Evolutionary conservation across 371 early-diverging fungal species (phyloP).

Genomic region (Chytridium lagenaria): DNA sequence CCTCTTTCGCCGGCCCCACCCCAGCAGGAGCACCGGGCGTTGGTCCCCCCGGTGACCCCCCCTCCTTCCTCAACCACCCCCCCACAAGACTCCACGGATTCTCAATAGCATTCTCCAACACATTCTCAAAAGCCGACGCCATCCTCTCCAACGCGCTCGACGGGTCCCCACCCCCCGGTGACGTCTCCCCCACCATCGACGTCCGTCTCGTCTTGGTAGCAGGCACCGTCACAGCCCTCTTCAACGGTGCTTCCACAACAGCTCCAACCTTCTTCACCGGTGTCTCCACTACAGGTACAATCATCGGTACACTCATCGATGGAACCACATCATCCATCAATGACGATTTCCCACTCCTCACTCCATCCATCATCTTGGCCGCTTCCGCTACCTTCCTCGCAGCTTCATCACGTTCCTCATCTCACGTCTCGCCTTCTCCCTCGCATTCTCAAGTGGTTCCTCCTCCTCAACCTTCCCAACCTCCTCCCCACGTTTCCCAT

Average conservation of each 20-base stretch:
- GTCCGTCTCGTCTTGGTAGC: background rate
- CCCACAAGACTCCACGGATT: slow-evolving; percentile 30
- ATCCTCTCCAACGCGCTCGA: slow-evolving; percentile 23
- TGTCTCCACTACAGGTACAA: too few species aligned
- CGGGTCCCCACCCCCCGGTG: background rate
- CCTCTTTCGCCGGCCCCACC: background rate
- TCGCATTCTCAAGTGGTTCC: background rate
- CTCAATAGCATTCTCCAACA: slow-evolving; percentile 28
- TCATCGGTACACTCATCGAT: too few species aligned
- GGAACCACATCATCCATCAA: too few species aligned
- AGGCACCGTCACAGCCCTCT: background rate
- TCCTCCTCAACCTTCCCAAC: background rate
- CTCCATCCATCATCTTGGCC: too few species aligned
- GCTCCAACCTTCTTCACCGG: too few species aligned
- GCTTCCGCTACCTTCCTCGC: too few species aligned
- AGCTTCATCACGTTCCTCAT: too few species aligned
- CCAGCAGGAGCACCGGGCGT: background rate
- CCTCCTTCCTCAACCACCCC: slow-evolving; percentile 20
- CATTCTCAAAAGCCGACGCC: slow-evolving; percentile 30
- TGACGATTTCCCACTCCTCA: too few species aligned
- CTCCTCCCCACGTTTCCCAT: slow-evolving; percentile 15
- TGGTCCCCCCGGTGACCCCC: background rate
- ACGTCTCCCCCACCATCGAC: background rate
- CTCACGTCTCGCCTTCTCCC: background rate
- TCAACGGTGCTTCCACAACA: too few species aligned